Evolutionary conservation across 106 monocot species (phyloP), one percentile per base, ranked within the genome.

Genomic region (Dactylorhiza incarnata): DNA sequence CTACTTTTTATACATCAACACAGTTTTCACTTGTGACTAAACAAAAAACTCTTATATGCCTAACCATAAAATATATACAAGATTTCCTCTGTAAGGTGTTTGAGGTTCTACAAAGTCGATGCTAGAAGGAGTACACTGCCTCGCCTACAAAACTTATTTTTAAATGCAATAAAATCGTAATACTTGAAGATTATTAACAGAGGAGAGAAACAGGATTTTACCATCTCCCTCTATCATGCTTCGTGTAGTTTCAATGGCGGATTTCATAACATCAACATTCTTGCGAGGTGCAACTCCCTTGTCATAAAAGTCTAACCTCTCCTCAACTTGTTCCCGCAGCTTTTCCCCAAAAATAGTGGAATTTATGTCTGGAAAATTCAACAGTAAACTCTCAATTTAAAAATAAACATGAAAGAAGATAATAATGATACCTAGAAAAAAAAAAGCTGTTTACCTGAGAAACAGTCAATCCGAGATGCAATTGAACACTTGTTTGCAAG

Each of bases 191-290:
- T 3, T 37, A 37, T 37, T 54, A 54, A 54, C 54, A 14, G 2
- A 16, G 54, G 15, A 3, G 17, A 51, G 14, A 51, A 51, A 51
- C 51, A 13, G 1, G 62, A 19, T 23, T 73, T 81, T 82, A 85
- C 85, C 84, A 70, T 73, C 82, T 80, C 48, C 78, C 45, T 73
- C 45, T 47, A 68, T 66, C 54, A 65, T 82, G 17, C 23, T 37
- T 51, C 71, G 5, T 59, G 84, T 17, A 73, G 71, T 83, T 55
- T 91, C 93, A 48, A 97, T 82, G 1, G 96, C 96, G 80, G 85
- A 74, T 86, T 97, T 97, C 96, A 97, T 97, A 55, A 97, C 93
- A 81, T 97, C 96, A 80, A 93, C 26, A 85, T 97, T 97, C 78
- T 97, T 97, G 29, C 87, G 85, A 72, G 96, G 90, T 9, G 96